A percentile compares a stretch with the other conserved stretches of the same genome.
These are phyloP conservation scores for Pulveroboletus ravenelii DNA, from an alignment of 768 basidiomycete species.

Conservation along the genomic window DNA sequence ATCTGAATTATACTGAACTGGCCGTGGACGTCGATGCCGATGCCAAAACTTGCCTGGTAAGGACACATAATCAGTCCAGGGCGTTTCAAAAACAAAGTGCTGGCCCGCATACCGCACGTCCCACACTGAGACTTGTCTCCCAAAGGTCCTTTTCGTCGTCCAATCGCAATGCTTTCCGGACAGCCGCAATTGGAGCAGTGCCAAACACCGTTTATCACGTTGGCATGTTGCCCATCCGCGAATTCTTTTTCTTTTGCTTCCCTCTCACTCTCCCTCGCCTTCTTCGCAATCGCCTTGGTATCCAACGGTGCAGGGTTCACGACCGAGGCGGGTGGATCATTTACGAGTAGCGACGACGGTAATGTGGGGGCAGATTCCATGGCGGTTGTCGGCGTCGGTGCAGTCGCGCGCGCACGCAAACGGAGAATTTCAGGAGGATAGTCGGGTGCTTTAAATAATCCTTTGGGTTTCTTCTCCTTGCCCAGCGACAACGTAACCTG, in stretches of 20 bases:
- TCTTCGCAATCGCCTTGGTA: conserved; percentile 49
- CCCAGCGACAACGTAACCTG: conserved; percentile 35
- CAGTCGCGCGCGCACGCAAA: conserved; percentile 54
- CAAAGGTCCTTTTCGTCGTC: conserved; percentile 82
- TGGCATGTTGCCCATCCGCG: conserved; percentile 76
- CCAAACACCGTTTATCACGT: conserved; percentile 83
- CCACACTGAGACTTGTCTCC: conserved; percentile 91
- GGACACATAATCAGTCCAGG: background rate
- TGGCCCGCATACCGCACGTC: conserved; percentile 67
- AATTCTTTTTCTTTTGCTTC: conserved; percentile 84
- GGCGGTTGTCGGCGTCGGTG: conserved; percentile 65
- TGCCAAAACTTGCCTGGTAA: conserved; percentile 83
- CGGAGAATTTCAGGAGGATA: conserved; percentile 51
- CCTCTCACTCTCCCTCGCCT: conserved; percentile 68
- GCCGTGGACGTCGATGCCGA: conserved; percentile 74
- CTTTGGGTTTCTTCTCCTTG: conserved; percentile 67
- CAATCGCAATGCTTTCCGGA: conserved; percentile 81
- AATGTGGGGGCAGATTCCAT: conserved; percentile 53
- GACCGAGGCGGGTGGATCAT: conserved; percentile 46
- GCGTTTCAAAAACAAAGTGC: conserved; percentile 1
- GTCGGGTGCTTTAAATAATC: conserved; percentile 68
- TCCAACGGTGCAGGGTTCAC: conserved; percentile 38
- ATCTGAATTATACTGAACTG: conserved; percentile 75
- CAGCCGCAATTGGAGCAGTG: conserved; percentile 95
- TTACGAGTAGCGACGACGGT: conserved; percentile 53